Conservation (phyloP, 2,329 filamentous ascomycete genomes). For the Nothophoma quercina region DNA sequence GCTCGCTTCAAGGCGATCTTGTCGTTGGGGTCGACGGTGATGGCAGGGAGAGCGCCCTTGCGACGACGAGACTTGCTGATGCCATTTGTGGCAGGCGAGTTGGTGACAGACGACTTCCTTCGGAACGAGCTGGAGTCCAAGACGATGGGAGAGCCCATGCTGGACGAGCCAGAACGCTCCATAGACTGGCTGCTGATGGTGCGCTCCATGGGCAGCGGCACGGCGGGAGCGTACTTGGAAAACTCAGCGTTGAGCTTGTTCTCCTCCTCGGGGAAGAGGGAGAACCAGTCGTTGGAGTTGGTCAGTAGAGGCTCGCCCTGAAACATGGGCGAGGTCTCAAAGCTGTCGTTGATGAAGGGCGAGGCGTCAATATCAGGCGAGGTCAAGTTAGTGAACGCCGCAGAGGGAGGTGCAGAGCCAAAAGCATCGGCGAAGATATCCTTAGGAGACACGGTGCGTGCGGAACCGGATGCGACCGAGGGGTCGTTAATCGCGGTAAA, state of each 20-base stretch:
- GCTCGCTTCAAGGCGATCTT: slow-evolving; percentile 88
- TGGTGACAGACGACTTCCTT: slow-evolving; percentile 52
- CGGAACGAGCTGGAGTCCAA: slow-evolving; percentile 45
- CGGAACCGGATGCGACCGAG: slow-evolving; percentile 46
- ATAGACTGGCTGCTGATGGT: slow-evolving; percentile 49
- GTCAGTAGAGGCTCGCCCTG: slow-evolving; percentile 63
- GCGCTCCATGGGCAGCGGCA: slow-evolving; percentile 51
- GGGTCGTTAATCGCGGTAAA: slow-evolving; percentile 58
- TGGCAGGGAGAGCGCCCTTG: slow-evolving; percentile 80
- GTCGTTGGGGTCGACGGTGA: slow-evolving; percentile 78
- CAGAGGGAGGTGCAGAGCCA: slow-evolving; percentile 80
- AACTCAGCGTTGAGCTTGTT: slow-evolving; percentile 38
- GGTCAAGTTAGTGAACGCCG: slow-evolving; percentile 82
- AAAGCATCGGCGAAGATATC: slow-evolving; percentile 77
- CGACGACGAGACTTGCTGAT: slow-evolving; percentile 75
- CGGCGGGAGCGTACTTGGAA: slow-evolving; percentile 30
- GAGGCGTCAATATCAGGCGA: slow-evolving; percentile 82
- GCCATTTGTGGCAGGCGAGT: slow-evolving; percentile 69
- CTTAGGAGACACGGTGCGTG: slow-evolving; percentile 79
- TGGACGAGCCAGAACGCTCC: slow-evolving; percentile 46
- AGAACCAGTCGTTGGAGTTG: slow-evolving; percentile 69
- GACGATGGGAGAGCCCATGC: slow-evolving; percentile 47
- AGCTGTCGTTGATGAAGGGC: slow-evolving; percentile 73
- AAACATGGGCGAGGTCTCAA: slow-evolving; percentile 82
- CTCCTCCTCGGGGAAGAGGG: slow-evolving; percentile 70